These are phyloP conservation scores for Decorospora gaudefroyi DNA, from an alignment of 2,329 filamentous ascomycete genomes.

Conservation along the genomic window DNA sequence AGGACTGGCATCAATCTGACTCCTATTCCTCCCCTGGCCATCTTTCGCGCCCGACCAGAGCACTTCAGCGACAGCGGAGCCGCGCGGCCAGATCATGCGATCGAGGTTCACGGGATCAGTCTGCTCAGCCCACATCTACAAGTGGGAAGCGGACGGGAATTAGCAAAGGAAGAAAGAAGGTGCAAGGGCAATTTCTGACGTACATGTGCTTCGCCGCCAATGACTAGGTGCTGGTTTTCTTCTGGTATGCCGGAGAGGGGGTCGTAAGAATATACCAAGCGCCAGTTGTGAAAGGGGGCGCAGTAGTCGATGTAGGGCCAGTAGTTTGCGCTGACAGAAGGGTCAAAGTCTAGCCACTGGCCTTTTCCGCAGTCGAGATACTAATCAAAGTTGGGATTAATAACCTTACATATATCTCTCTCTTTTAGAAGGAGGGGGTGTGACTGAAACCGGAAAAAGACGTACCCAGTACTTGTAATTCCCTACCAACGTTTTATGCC, in stretches of 20 bases:
- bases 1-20: slow-evolving; percentile 69
- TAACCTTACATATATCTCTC: background rate
- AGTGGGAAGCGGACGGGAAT: slow-evolving; percentile 41
- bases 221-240: slow-evolving; percentile 66
- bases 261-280: slow-evolving; percentile 78
- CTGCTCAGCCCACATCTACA: slow-evolving; percentile 81
- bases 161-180: background rate
- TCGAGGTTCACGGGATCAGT: slow-evolving; percentile 78
- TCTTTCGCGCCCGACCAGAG: slow-evolving; percentile 77
- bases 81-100: slow-evolving; percentile 76
- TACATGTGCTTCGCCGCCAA: slow-evolving; percentile 78
- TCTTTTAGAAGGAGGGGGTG: background rate
- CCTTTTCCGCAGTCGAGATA: slow-evolving; percentile 85
- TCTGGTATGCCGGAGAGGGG: slow-evolving; percentile 68
- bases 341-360: slow-evolving; percentile 74
- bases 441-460: no score
- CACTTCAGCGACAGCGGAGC: slow-evolving; percentile 74
- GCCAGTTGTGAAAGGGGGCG: slow-evolving; percentile 78
- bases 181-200: no score
- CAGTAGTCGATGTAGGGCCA: slow-evolving; percentile 84
- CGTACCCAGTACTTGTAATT: slow-evolving; percentile 76
- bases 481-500: slow-evolving; percentile 73
- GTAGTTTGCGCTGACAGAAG: slow-evolving; percentile 56
- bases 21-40: slow-evolving; percentile 67
- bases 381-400: slow-evolving; percentile 45